Conservation (phyloP, 2,329 filamentous ascomycete genomes). For the Ophiostoma piceae region DNA sequence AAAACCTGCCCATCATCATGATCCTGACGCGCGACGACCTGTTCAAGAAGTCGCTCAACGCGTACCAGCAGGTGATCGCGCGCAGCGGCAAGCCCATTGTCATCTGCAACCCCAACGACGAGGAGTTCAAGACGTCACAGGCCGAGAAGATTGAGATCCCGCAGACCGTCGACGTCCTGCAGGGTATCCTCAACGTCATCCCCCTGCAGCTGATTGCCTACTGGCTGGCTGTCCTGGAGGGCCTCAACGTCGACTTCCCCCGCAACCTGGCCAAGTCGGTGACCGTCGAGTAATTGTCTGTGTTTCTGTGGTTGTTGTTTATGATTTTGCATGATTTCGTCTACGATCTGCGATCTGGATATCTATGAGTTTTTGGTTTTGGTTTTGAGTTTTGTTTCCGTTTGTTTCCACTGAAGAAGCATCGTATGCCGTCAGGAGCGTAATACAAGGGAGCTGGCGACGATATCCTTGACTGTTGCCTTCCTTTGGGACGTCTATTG, state of each 20-base stretch:
- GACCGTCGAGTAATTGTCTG: conserved; percentile 74
- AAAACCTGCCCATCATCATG: conserved; percentile 99
- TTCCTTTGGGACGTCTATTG: background rate
- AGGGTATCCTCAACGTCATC: conserved; percentile 96
- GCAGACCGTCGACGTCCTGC: conserved; percentile 87
- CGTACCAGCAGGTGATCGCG: conserved; percentile 98
- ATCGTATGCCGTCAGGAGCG: background rate
- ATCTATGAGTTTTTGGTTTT: background rate
- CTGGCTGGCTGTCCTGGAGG: conserved; percentile 95
- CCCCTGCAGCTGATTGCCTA: conserved; percentile 97
- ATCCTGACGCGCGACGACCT: conserved; percentile 93
- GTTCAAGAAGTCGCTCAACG: conserved; percentile 98
- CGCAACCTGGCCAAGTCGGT: conserved; percentile 98
- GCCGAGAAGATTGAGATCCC: conserved; percentile 98
- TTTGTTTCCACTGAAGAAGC: background rate
- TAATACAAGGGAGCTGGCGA: conserved; percentile 1
- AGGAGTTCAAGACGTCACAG: conserved; percentile 81
- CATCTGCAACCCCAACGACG: conserved; percentile 88
- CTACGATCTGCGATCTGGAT: conserved; percentile 6
- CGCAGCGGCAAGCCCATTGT: conserved; percentile 95
- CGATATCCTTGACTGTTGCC: background rate
- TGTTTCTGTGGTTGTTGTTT: too few relatives aligned
- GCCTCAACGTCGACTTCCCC: conserved; percentile 96
- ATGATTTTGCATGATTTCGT: conserved; percentile 27
- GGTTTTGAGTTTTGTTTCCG: conserved; percentile 11